Percentiles rank a stretch among this genome's conserved stretches.
These are phyloP conservation scores for Fusarium buharicum DNA, from an alignment of 2,329 filamentous ascomycete genomes.

Conservation along the genomic window DNA sequence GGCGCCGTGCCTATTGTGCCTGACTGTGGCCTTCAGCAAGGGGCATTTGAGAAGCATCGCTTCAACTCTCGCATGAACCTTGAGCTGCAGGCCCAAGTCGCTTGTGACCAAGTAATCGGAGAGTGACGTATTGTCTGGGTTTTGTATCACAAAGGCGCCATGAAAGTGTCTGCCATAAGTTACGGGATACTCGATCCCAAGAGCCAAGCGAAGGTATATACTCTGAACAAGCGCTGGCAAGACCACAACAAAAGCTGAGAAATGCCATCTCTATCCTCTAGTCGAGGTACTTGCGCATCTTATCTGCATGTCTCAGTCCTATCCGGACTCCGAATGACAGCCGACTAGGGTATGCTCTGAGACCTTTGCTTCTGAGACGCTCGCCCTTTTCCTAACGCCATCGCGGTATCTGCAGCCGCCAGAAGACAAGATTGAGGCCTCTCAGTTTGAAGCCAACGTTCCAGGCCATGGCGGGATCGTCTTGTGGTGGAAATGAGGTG, in stretches of 20 bases:
- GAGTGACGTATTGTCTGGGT: not conserved
- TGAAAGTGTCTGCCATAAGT: not conserved
- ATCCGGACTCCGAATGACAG: slow-evolving; percentile 23
- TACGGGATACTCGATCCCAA: not conserved
- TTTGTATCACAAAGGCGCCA: not conserved
- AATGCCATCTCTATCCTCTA: not conserved
- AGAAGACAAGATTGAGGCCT: not conserved
- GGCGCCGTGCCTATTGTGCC: slow-evolving; percentile 6
- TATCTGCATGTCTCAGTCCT: slow-evolving; percentile 34
- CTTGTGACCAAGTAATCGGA: not conserved
- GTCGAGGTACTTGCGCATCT: slow-evolving; percentile 29
- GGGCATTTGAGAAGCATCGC: not conserved
- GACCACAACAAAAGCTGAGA: not conserved
- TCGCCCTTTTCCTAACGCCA: not conserved
- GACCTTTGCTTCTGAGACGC: slow-evolving; percentile 2
- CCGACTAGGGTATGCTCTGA: slow-evolving; percentile 15
- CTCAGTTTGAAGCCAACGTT: slow-evolving; percentile 2
- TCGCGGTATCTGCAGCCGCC: slow-evolving; percentile 8
- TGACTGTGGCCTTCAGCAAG: slow-evolving; percentile 4
- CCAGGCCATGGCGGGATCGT: slow-evolving; percentile 1
- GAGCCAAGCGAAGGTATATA: not conserved
- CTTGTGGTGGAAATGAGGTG: not conserved
- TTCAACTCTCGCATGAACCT: slow-evolving; percentile 6
- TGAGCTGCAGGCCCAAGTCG: not conserved
- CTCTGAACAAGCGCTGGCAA: slow-evolving; percentile 4